Conservation (phyloP, 192 early-diverging fungal species). For the Funneliformis mosseae region DNA sequence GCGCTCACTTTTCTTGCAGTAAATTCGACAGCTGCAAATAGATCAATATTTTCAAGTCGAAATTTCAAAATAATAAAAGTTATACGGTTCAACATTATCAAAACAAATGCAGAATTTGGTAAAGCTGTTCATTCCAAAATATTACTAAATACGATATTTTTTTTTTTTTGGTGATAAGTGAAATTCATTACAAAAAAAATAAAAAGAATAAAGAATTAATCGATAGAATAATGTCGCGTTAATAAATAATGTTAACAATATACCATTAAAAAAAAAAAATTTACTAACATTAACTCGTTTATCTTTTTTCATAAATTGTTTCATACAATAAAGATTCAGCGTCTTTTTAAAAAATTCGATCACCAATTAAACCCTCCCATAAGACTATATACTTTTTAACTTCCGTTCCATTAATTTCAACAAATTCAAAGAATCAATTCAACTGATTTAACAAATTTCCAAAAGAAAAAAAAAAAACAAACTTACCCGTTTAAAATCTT, state of each 20-base stretch:
- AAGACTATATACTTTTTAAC: constrained; percentile 85
- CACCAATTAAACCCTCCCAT: constrained; percentile 72
- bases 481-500: constrained; percentile 60
- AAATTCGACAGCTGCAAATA: constrained; percentile 88
- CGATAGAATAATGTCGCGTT: background rate
- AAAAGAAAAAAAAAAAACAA: background rate
- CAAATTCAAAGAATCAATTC: constrained; percentile 68
- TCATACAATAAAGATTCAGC: constrained; percentile 77
- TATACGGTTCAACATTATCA: constrained; percentile 96
- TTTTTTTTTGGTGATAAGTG: constrained; percentile 91
- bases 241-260: background rate
- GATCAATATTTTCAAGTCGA: constrained; percentile 69
- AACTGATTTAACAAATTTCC: no score
- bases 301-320: constrained; percentile 24
- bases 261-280: background rate
- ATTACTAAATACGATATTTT: constrained; percentile 94
- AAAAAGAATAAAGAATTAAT: background rate
- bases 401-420: constrained; percentile 98
- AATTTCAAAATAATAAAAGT: constrained; percentile 81
- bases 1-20: constrained; percentile 95
- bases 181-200: constrained; percentile 62
- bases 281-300: background rate
- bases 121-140: constrained; percentile 97
- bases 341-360: constrained; percentile 70
- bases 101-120: constrained; percentile 79